A percentile compares a stretch with the other conserved stretches of the same genome.
Conservation (phyloP, 106 monocot species). For the Apostasia shenzhenica region DNA sequence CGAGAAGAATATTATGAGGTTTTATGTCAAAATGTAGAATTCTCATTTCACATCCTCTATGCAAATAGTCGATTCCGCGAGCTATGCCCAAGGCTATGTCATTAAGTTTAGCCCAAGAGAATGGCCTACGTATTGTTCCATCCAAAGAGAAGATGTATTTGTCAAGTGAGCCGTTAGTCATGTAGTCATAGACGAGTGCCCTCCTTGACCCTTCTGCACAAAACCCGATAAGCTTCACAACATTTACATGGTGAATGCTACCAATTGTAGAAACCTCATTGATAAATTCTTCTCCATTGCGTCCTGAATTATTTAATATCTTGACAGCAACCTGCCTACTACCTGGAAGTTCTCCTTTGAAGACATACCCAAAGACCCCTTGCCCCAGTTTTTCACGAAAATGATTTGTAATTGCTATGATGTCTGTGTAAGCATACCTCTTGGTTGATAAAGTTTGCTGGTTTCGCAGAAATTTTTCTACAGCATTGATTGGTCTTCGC, state of each 20-base stretch:
- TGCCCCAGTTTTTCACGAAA: background rate
- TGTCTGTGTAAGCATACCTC: background rate
- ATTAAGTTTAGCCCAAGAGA: background rate
- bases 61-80: background rate
- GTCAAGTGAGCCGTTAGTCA: slow-evolving; percentile 1
- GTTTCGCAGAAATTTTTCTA: too few species aligned
- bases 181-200: slow-evolving; percentile 3
- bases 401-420: background rate
- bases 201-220: slow-evolving; percentile 5
- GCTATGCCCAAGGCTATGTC: background rate
- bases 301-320: background rate
- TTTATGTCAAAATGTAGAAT: slow-evolving; percentile 9
- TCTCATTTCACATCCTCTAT: background rate
- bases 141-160: background rate
- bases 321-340: background rate
- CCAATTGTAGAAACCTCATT: background rate
- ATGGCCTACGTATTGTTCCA: background rate
- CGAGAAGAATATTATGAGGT: slow-evolving; percentile 6
- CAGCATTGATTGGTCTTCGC: too few species aligned
- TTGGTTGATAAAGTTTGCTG: background rate
- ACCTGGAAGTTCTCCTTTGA: background rate
- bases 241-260: slow-evolving; percentile 1
- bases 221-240: slow-evolving; percentile 8
- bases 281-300: background rate
- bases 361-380: background rate